Evolutionary conservation across 441 rosid genomes (phyloP), one percentile per base, ranked within the genome.

Genomic region (Adansonia rubrostipa): DNA sequence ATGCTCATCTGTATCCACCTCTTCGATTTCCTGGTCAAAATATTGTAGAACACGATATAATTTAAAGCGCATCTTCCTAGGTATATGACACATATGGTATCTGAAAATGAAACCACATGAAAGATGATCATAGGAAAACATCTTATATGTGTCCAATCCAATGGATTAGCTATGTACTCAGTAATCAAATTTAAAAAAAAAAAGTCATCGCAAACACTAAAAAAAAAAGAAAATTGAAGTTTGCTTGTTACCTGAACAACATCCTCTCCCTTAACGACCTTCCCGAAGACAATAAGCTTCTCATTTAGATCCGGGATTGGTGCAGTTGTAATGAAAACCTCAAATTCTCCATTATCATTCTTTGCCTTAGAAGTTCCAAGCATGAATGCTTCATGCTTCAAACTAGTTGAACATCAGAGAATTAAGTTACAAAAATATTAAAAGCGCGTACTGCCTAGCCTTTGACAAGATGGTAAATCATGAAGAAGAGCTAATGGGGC

Each of bases 331-430:
- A 91, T 88, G 84, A 83, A 87, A 76, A 91, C 83, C 73, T 84
- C 88, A 66, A 91, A 89, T 65, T 81, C 88, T 80, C 80, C 81
- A 75, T 76, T 82, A 71, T 87, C 86, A 70, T 82, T 89, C 76
- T 87, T 85, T 14, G 75, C 87, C 85, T 88, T 88, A 2, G 92
- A 82, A 77, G 91, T 91, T 81, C 89, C 92, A 67, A 91, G 80
- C 91, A 86, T 83, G 81, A 89, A 91, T 9, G 88, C 92, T 64
- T 91, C 89, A n/a, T 87, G 89, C 82, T 89, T 89, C 48, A 82
- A 79, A 82, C 95, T 89, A 80, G 36, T 77, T 50, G 74, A 81
- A 71, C 64, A 79, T 22, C 19, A 51, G 24, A 75, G 33, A 80
- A 8, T 70, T 63, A 75, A 28, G 47, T 45, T 62, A 45, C 74